phyloP scores from a whole-genome alignment of 768 basidiomycete genomes.

The Amanita fuliginea region DNA sequence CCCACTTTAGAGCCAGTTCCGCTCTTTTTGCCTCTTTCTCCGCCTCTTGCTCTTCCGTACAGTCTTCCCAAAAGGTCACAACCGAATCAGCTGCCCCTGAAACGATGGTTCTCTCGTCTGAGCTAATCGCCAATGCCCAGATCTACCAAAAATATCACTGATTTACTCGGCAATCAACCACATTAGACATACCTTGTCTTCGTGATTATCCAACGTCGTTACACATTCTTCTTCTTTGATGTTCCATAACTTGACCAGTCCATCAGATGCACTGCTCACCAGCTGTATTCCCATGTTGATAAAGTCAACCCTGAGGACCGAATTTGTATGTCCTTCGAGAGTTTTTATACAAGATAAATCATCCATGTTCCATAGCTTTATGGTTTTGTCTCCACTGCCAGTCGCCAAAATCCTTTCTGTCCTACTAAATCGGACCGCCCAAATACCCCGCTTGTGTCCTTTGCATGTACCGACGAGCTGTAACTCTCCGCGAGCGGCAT shows the following conservation, averaged over 20 bases:
- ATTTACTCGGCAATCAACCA: not conserved
- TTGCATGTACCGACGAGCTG: slow-evolving; percentile 79
- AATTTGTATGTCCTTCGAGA: slow-evolving; percentile 97
- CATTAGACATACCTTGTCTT: slow-evolving; percentile 69
- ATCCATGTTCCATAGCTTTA: slow-evolving; percentile 90
- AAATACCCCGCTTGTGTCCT: slow-evolving; percentile 95
- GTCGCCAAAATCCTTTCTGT: slow-evolving; percentile 81
- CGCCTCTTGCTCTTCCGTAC: slow-evolving; percentile 71
- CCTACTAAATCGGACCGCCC: slow-evolving; percentile 84
- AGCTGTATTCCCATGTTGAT: slow-evolving; percentile 75
- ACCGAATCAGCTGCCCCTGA: slow-evolving; percentile 96
- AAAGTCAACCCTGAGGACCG: slow-evolving; percentile 89
- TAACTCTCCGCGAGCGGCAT: slow-evolving; percentile 53
- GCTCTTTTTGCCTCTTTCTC: slow-evolving; percentile 67
- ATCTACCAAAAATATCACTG: slow-evolving; percentile 43
- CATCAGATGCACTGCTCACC: slow-evolving; percentile 87
- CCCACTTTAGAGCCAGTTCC: slow-evolving; percentile 73
- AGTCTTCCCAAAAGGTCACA: slow-evolving; percentile 94
- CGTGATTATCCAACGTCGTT: slow-evolving; percentile 90
- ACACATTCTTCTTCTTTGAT: slow-evolving; percentile 80
- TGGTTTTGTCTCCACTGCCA: slow-evolving; percentile 90
- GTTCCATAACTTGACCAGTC: slow-evolving; percentile 94
- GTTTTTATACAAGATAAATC: slow-evolving; percentile 93
- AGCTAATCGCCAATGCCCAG: slow-evolving; percentile 86
- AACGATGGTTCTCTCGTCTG: slow-evolving; percentile 75